phyloP scores from a whole-genome alignment of 2,329 filamentous ascomycete genomes.

The Aureobasidium melanogenum region DNA sequence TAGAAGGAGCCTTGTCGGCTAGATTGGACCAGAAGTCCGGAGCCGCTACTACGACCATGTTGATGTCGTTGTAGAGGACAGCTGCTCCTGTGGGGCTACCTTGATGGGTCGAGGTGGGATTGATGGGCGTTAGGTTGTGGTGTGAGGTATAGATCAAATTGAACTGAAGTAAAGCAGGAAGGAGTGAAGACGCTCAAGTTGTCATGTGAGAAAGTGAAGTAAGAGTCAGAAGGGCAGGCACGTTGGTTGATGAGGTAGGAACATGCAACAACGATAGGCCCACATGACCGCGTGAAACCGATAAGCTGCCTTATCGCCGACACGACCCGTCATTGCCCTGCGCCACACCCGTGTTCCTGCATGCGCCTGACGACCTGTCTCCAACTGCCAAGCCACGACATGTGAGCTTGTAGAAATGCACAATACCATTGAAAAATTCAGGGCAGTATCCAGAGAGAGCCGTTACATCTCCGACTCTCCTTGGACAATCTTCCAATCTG shows the following conservation, averaged over 20 bases:
- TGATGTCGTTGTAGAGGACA: background rate
- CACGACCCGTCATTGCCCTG: constrained; percentile 1
- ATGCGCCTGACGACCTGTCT: background rate
- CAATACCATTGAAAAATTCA: background rate
- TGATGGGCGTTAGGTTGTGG: background rate
- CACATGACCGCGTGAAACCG: background rate
- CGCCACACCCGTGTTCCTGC: constrained; percentile 11
- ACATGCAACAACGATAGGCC: constrained; percentile 1
- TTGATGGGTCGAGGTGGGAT: background rate
- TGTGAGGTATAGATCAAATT: too few species aligned
- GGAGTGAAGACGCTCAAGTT: background rate
- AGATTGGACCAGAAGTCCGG: constrained; percentile 13
- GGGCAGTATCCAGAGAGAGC: background rate
- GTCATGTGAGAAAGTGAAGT: background rate
- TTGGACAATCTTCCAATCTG: too few species aligned
- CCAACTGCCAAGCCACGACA: background rate
- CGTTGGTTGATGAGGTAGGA: background rate
- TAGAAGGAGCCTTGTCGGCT: background rate
- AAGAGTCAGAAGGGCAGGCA: background rate
- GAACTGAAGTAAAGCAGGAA: background rate
- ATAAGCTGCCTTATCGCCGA: background rate
- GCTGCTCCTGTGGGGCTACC: background rate
- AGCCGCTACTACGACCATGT: background rate
- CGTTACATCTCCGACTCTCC: background rate
- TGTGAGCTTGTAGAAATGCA: background rate